These are phyloP conservation scores for Chaetomium sp. DNA, from an alignment of 2,329 filamentous ascomycete species.

Conservation along the genomic window DNA sequence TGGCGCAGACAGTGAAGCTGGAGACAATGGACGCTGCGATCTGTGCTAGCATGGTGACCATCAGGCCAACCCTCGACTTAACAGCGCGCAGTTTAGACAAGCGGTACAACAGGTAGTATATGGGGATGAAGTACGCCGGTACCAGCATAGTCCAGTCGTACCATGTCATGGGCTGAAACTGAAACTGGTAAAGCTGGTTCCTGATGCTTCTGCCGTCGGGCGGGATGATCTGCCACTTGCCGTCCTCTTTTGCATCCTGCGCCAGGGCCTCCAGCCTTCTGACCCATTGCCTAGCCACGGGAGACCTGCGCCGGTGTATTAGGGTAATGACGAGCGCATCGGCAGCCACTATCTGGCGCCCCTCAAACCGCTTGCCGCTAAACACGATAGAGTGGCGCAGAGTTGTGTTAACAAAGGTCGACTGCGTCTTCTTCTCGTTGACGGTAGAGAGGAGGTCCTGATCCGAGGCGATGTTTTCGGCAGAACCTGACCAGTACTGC, in stretches of 20 bases:
- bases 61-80: slow-evolving; percentile 73
- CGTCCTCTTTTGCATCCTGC: slow-evolving; percentile 52
- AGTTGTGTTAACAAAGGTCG: slow-evolving; percentile 71
- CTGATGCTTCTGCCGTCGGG: slow-evolving; percentile 54
- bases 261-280: slow-evolving; percentile 57
- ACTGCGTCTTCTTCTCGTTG: slow-evolving; percentile 62
- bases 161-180: slow-evolving; percentile 71
- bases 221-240: slow-evolving; percentile 68
- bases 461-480: slow-evolving; percentile 60
- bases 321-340: slow-evolving; percentile 79
- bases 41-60: slow-evolving; percentile 70
- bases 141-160: slow-evolving; percentile 66
- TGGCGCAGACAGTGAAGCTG: slow-evolving; percentile 77
- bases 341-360: slow-evolving; percentile 67
- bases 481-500: slow-evolving; percentile 76
- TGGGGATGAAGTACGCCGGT: slow-evolving; percentile 64
- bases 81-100: slow-evolving; percentile 71
- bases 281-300: slow-evolving; percentile 67
- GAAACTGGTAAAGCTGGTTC: slow-evolving; percentile 74
- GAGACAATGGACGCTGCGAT: slow-evolving; percentile 73
- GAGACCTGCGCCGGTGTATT: slow-evolving; percentile 67
- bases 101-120: slow-evolving; percentile 66
- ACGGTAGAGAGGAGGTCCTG: slow-evolving; percentile 67
- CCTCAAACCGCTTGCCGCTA: slow-evolving; percentile 75
- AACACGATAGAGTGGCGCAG: slow-evolving; percentile 78